Evolutionary conservation across 2,329 filamentous ascomycete genomes (phyloP), one percentile per base, ranked within the genome.

Genomic region (Simplicillium aogashimaense): DNA sequence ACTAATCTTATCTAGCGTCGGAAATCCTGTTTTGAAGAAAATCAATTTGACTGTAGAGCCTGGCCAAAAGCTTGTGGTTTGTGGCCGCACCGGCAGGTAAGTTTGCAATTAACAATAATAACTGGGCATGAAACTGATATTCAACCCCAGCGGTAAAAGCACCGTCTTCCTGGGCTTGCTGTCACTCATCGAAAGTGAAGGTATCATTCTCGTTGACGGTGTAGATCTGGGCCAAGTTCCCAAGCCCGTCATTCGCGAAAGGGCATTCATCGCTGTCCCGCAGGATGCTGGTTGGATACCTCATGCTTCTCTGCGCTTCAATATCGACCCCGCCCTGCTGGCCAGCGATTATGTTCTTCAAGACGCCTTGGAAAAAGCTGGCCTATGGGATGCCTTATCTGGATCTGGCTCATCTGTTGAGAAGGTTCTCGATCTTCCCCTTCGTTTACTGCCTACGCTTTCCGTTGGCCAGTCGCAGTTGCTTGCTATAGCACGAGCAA

Each of bases 381-480:
- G 30, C 3, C 29, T 52, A 3, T 49, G 44, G 46, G 33, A 20
- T 3, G 29, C 41, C 1, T 38, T 50, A 28, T 10, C 40, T 6
- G 15, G 10, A 10, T 12, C 12, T 4, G 29, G 32, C 5, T 3
- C 6, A 10, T 14, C 18, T 14, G 15, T 14, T 3, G 25, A 7
- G 15, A 17, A 39, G 13, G 45, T 56, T 30, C 46, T 61, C 0
- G 52, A 60, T 33, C 43, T 40, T 4, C 43, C 44, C 3, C 35
- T 62, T 4, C 51, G 50, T 2, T 37, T 38, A 2, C 44, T 61
- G 3, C 51, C 48, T 1, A 39, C 49, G 7, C 42, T 64, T 3
- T 63, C 58, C 1, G 49, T 49, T 1, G 59, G 59, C 3, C 57
- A 62, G 41, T 41, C 47, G 2, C 58, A 63, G 38, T 50, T 62